Base-by-base conservation (phyloP, 805 yeast genomes). In the Diddensiella santjacobensis region DNA sequence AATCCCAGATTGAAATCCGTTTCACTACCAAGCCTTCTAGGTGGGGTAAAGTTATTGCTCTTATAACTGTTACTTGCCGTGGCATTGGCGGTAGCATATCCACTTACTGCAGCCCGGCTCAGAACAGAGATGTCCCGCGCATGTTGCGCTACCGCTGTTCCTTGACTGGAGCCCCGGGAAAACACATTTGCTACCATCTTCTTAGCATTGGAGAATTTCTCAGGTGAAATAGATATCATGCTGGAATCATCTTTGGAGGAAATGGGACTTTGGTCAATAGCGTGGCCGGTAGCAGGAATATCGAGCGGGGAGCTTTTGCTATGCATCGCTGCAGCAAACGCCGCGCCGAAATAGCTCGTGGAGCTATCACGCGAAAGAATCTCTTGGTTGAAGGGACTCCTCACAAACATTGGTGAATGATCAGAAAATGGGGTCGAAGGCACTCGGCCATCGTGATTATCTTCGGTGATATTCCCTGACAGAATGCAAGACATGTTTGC, bases 401-500 rank as follows among this genome's bases (percentile, higher is more conserved):
- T 49, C 13, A 46, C 19, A 17, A 30, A 23, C 5, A 31, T 11
- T 20, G 26, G 6, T 4, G 43, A 40, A 24, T 22, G 43, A 10
- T 40, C 43, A 11, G 43, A 40, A 17, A 22, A 40, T 23, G 43
- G 43, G 11, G 43, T 40, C 17, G 33, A 40, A 5, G 22, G 43
- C 4, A 22, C 33, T 17, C 10, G 5, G n/a, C 30, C 11, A 22
- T 40, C 33, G 4, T 30, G 10, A 18, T 10, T 5, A 8, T 26
- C 33, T 6, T 40, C 19, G 8, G 43, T 11, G 13, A 40, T 24
- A 11, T n/a, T 24, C n/a, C 53, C 55, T 13, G 70, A 73, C 48
- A 86, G 66, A 3, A 87, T 73, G 65, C 96, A 87, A 2, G 91
- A 78, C 55, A 89, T 65, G 88, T 87, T 85, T 0, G 95, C 96